Base-by-base conservation (phyloP, 1,284 basidiomycete genomes). In the Puccinia hordei region DNA sequence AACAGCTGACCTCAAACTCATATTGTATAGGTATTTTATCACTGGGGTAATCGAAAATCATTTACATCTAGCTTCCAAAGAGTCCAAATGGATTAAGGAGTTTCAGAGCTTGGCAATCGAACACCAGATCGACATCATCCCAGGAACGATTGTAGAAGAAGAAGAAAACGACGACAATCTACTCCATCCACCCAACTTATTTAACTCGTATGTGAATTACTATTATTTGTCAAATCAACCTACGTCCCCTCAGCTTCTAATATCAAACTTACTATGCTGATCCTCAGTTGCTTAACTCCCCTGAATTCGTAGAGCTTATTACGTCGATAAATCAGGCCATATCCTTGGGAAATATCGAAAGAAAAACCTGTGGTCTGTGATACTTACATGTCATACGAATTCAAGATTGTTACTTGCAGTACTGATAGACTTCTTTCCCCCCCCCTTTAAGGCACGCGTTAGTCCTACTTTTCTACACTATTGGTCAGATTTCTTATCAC, bases 21-120 rank as follows among this genome's bases (percentile, higher is more conserved):
- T 6, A 15, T 46, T 65, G 1, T 33, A 2, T n/a, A 77, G 74
- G 30, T 77, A 77, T 35, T 77, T 77, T 55, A 66, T 77, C n/a
- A 77, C 74, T 27, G 74, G 74, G 13, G n/a, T 77, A 22, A 77
- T 77, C 61, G 74, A 65, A 33, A 41, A 77, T 9, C 63, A 77
- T 33, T 53, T 65, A 27, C 46, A 77, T 44, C 38, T 77, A 41
- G 74, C 63, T 13, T 66, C 33, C 4, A 57, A 68, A 55, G 63
- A 77, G 12, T 61, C 38, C 13, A 38, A 77, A 55, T 77, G 61
- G 63, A 51, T 77, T 4, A 53, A 77, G 22, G 33, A 77, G 19
- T 66, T 77, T 17, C 57, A 77, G 27, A 53, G 30, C 24, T 24
- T 77, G 13, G 74, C 74, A 9, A 57, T 77, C 33, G 61, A 77